Evolutionary conservation across 108 stramenopile genomes (phyloP).

Genomic region (Stephanodiscus triporus): DNA sequence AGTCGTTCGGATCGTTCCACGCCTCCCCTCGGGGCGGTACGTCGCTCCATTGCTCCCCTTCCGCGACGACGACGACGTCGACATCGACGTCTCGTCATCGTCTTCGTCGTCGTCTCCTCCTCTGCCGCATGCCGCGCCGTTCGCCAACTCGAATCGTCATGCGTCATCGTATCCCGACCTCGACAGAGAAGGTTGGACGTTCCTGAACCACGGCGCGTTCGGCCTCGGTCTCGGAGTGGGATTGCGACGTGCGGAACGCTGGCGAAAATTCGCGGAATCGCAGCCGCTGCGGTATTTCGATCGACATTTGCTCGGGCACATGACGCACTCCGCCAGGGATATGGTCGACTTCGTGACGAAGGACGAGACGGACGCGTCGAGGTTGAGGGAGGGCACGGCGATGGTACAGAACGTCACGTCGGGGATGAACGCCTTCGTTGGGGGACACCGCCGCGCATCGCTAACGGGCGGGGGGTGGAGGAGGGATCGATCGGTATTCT

Average conservation of each 20-base stretch:
- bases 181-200: conserved; percentile 33
- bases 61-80: conserved; percentile 1
- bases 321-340: conserved; percentile 60
- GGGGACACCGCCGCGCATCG: conserved; percentile 63
- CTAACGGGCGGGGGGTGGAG: not conserved
- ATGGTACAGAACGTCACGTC: conserved; percentile 59
- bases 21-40: conserved; percentile 48
- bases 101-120: not conserved
- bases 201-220: conserved; percentile 60
- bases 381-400: conserved; percentile 39
- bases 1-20: conserved; percentile 76
- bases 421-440: conserved; percentile 68
- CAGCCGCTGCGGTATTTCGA: conserved; percentile 80
- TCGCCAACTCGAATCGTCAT: conserved; percentile 14
- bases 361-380: conserved; percentile 13
- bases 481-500: conserved; percentile 39
- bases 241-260: conserved; percentile 60
- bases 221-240: conserved; percentile 66
- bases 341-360: conserved; percentile 57
- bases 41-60: conserved; percentile 60
- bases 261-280: conserved; percentile 65
- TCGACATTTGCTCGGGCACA: conserved; percentile 68
- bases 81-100: not conserved
- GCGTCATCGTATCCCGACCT: conserved; percentile 16
- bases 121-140: not conserved